A percentile compares a stretch with the other conserved stretches of the same genome.
Conservation (phyloP, 1,139 yeast genomes). For the Yamadazyma diospyri region DNA sequence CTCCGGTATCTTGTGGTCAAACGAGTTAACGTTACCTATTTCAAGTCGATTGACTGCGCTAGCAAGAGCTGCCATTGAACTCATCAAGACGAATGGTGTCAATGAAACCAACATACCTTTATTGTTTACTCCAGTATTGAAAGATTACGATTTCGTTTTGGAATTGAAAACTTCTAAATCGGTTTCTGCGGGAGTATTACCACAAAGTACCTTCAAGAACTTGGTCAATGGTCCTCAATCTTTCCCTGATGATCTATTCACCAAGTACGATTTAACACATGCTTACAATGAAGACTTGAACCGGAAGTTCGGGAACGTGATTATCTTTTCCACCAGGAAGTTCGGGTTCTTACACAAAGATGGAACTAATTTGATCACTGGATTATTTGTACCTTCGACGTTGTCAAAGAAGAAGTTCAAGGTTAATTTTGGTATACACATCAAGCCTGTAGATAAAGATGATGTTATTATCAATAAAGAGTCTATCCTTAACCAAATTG, state of each 20-base stretch:
- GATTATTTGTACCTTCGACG: slow-evolving; percentile 71
- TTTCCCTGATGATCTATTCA: slow-evolving; percentile 44
- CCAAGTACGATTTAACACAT: slow-evolving; percentile 54
- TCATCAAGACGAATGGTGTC: slow-evolving; percentile 46
- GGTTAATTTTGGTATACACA: slow-evolving; percentile 75
- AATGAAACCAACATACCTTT: slow-evolving; percentile 46
- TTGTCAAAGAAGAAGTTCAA: slow-evolving; percentile 62
- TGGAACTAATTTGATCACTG: slow-evolving; percentile 63
- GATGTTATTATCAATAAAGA: slow-evolving; percentile 69
- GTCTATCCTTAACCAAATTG: slow-evolving; percentile 72
- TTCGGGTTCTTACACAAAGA: slow-evolving; percentile 49
- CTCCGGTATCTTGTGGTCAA: slow-evolving; percentile 82
- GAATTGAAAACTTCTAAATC: slow-evolving; percentile 48
- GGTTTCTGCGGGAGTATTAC: slow-evolving; percentile 53
- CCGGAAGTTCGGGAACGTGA: slow-evolving; percentile 50
- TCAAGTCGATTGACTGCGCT: slow-evolving; percentile 86
- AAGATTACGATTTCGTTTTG: slow-evolving; percentile 80
- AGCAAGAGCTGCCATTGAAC: slow-evolving; percentile 67
- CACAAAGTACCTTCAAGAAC: slow-evolving; percentile 59
- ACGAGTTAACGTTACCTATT: slow-evolving; percentile 66
- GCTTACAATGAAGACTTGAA: slow-evolving; percentile 54
- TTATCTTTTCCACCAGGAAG: slow-evolving; percentile 59
- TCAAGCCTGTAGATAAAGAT: slow-evolving; percentile 53
- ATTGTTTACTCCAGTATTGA: slow-evolving; percentile 74
- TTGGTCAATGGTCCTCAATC: slow-evolving; percentile 39